A percentile compares a stretch with the other conserved stretches of the same genome.
phyloP scores from a whole-genome alignment of 23 red algal genomes.

The Gracilaria domingensis region DNA sequence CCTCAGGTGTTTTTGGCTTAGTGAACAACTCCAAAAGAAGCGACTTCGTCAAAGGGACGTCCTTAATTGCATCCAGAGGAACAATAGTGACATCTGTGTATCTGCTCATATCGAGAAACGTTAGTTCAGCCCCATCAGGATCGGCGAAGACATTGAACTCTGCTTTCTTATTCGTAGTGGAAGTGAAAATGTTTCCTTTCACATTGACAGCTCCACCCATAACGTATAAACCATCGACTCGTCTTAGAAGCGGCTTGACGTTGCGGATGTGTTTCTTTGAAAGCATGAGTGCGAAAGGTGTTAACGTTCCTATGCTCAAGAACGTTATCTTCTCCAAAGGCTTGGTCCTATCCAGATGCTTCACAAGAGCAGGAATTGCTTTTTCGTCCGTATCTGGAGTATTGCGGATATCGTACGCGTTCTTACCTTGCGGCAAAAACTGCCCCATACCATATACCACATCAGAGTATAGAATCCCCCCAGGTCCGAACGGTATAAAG shows the following conservation, averaged over 20 bases:
- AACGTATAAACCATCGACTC: constrained; percentile 12
- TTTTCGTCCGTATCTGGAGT: constrained; percentile 4
- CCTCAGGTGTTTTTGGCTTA: not conserved
- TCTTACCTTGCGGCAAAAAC: not conserved
- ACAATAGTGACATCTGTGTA: not conserved
- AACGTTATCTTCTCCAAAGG: not conserved
- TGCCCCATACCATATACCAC: constrained; percentile 11
- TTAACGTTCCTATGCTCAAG: constrained; percentile 25
- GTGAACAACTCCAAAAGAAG: not conserved
- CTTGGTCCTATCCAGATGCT: not conserved
- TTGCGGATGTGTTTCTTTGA: not conserved
- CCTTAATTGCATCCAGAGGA: constrained; percentile 29
- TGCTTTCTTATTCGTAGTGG: not conserved
- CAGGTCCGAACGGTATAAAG: constrained; percentile 11
- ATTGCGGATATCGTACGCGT: not conserved
- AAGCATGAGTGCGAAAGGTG: constrained; percentile 26
- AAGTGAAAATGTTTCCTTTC: constrained; percentile 25
- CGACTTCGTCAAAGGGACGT: not conserved
- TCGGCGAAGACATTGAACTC: constrained; percentile 30
- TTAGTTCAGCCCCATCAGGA: not conserved
- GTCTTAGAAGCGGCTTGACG: not conserved
- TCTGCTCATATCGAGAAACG: not conserved
- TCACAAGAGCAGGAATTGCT: not conserved
- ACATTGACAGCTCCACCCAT: constrained; percentile 35
- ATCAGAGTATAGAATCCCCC: constrained; percentile 25